Conservation (phyloP, 768 basidiomycete species). For the Lactarius sp. region DNA sequence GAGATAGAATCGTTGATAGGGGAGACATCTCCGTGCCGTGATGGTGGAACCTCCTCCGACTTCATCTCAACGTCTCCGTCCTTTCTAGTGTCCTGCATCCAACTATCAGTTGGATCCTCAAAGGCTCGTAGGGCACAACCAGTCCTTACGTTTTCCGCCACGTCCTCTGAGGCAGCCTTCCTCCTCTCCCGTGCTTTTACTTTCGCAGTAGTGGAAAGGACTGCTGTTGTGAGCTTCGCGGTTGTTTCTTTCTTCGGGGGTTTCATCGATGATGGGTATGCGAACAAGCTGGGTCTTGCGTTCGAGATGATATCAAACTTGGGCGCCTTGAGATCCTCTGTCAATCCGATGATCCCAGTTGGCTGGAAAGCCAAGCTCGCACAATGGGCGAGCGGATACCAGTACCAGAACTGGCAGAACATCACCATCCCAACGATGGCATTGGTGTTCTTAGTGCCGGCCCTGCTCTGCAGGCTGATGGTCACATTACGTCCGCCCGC, state of each 20-base stretch:
- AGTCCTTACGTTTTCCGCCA: constrained; percentile 75
- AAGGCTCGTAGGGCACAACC: background rate
- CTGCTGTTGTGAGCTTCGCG: constrained; percentile 89
- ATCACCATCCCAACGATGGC: constrained; percentile 97
- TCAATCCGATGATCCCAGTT: constrained; percentile 90
- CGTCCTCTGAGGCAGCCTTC: constrained; percentile 78
- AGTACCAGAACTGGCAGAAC: constrained; percentile 99
- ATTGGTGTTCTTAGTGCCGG: constrained; percentile 87
- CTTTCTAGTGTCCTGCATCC: constrained; percentile 49
- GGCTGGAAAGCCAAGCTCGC: constrained; percentile 91
- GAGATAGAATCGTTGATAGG: constrained; percentile 52
- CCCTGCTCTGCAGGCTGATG: constrained; percentile 87
- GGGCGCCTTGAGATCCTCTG: constrained; percentile 85
- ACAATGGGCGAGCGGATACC: constrained; percentile 96
- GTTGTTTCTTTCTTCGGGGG: constrained; percentile 91
- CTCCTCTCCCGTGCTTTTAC: constrained; percentile 94
- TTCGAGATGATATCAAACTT: constrained; percentile 90
- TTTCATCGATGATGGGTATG: constrained; percentile 82
- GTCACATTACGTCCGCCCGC: constrained; percentile 96
- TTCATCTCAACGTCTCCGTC: constrained; percentile 79
- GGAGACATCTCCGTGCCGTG: constrained; percentile 52
- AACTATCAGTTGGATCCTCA: constrained; percentile 40
- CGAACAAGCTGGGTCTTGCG: constrained; percentile 85
- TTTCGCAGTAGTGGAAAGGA: constrained; percentile 94
- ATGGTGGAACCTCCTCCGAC: constrained; percentile 43